A percentile compares a stretch with the other conserved stretches of the same genome.
Evolutionary conservation across 139 green algal genomes (phyloP).

Genomic region (Chloropicon primus): DNA sequence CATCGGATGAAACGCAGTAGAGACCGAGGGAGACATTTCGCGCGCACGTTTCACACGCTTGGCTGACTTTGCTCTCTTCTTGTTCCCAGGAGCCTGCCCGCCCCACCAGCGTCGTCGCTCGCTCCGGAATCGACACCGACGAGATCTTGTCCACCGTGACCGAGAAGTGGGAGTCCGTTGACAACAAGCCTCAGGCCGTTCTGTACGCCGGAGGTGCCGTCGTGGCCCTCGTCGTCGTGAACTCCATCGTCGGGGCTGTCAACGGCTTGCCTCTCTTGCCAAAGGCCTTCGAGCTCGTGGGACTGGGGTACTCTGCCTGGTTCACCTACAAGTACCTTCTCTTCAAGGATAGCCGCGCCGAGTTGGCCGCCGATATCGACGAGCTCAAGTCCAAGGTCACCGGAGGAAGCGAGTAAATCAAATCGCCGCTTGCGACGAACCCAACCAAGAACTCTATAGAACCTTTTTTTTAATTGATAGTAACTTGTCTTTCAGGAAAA

Average conservation of each 20-base stretch:
- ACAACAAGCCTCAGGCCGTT: conserved; percentile 79
- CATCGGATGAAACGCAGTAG: too few relatives aligned
- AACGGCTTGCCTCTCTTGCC: conserved; percentile 87
- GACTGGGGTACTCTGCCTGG: conserved; percentile 89
- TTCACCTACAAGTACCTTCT: conserved; percentile 98
- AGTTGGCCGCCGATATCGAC: conserved; percentile 85
- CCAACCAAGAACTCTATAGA: not conserved
- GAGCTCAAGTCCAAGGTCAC: conserved; percentile 91
- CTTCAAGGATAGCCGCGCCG: conserved; percentile 89
- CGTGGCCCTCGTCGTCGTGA: conserved; percentile 72
- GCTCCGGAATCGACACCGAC: not conserved
- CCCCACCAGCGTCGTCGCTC: not conserved
- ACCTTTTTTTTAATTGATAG: not conserved
- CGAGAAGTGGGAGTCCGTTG: conserved; percentile 60
- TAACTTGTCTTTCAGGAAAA: too few relatives aligned
- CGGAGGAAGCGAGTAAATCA: conserved; percentile 18
- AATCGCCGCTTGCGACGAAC: too few relatives aligned
- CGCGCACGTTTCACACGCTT: too few relatives aligned
- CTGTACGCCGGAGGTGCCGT: conserved; percentile 72
- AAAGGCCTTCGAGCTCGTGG: conserved; percentile 97
- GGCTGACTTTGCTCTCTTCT: not conserved
- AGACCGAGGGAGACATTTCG: too few relatives aligned
- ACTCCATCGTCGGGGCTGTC: conserved; percentile 75
- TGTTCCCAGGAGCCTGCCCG: not conserved
- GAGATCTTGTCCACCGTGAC: not conserved